Evolutionary conservation across 805 yeast genomes (phyloP).

Genomic region (Lipomyces kockii): DNA sequence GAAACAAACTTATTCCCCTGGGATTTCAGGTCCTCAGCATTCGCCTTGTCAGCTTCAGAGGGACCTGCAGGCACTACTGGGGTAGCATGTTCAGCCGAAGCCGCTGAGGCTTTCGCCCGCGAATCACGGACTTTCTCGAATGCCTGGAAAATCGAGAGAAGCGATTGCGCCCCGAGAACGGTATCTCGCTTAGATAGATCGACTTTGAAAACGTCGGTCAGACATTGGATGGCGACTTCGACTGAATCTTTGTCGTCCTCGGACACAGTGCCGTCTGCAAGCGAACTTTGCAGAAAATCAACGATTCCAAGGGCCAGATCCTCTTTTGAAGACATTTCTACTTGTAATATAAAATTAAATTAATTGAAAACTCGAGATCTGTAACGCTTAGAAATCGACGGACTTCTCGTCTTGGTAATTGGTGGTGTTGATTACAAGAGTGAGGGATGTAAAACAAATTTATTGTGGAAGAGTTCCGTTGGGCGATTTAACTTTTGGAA

Average conservation of each 20-base stretch:
- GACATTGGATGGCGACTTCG: slow-evolving; percentile 81
- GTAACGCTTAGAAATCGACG: background rate
- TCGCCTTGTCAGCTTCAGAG: slow-evolving; percentile 56
- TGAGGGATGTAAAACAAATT: no score
- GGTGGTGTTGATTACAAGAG: background rate
- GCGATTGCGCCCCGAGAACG: slow-evolving; percentile 48
- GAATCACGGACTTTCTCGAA: slow-evolving; percentile 46
- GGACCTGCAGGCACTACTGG: slow-evolving; percentile 39
- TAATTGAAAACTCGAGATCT: background rate
- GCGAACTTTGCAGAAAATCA: slow-evolving; percentile 65
- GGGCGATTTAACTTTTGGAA: background rate
- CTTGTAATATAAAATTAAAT: background rate
- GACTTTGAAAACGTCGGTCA: slow-evolving; percentile 82
- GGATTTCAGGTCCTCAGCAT: slow-evolving; percentile 82
- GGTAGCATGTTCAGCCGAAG: slow-evolving; percentile 33
- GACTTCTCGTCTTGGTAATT: background rate
- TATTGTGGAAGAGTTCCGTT: no score
- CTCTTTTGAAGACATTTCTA: slow-evolving; percentile 22
- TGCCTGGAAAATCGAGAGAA: slow-evolving; percentile 56
- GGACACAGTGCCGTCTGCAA: slow-evolving; percentile 64
- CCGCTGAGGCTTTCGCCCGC: slow-evolving; percentile 34
- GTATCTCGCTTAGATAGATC: slow-evolving; percentile 50
- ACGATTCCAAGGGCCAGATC: slow-evolving; percentile 69
- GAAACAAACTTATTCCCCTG: slow-evolving; percentile 94
- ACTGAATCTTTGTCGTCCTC: slow-evolving; percentile 86